Conservation (phyloP, 176 grass and related monocot genomes). For the Hordeum marinum region DNA sequence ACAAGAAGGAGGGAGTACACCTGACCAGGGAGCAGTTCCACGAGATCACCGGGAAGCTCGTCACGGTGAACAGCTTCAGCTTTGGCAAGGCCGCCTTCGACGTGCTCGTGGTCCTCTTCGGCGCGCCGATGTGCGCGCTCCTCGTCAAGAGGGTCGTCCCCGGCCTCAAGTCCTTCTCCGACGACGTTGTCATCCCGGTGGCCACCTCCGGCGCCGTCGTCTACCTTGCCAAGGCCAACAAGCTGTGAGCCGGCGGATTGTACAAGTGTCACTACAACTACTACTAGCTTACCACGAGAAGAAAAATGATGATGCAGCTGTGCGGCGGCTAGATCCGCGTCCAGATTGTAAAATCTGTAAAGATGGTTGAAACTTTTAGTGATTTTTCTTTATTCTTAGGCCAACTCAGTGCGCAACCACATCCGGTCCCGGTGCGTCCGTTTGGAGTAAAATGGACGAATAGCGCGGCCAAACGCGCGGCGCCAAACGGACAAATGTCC, state of each 20-base stretch:
- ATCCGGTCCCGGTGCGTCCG: too few species aligned
- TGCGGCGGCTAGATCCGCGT: not conserved
- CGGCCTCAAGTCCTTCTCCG: constrained; percentile 47
- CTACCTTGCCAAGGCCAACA: constrained; percentile 50
- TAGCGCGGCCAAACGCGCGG: too few species aligned
- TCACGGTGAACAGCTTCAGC: constrained; percentile 38
- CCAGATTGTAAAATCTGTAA: constrained; percentile 1
- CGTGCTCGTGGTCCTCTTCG: constrained; percentile 45
- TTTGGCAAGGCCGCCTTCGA: constrained; percentile 35
- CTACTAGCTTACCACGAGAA: not conserved
- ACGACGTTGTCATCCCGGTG: constrained; percentile 66
- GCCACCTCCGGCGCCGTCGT: constrained; percentile 62
- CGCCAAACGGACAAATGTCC: too few species aligned
- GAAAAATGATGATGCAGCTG: not conserved
- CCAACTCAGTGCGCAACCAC: too few species aligned
- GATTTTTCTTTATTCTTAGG: not conserved
- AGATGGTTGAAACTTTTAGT: not conserved
- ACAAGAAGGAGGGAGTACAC: not conserved
- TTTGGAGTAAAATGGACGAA: too few species aligned
- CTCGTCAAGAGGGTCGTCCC: constrained; percentile 57
- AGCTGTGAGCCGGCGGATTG: constrained; percentile 29
- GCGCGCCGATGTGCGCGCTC: constrained; percentile 42
- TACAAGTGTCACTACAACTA: not conserved
- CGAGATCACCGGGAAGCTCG: not conserved
- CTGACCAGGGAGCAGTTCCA: not conserved